These are phyloP conservation scores for Cenococcum geophilum DNA, from an alignment of 495 filamentous ascomycete genomes.

Conservation along the genomic window DNA sequence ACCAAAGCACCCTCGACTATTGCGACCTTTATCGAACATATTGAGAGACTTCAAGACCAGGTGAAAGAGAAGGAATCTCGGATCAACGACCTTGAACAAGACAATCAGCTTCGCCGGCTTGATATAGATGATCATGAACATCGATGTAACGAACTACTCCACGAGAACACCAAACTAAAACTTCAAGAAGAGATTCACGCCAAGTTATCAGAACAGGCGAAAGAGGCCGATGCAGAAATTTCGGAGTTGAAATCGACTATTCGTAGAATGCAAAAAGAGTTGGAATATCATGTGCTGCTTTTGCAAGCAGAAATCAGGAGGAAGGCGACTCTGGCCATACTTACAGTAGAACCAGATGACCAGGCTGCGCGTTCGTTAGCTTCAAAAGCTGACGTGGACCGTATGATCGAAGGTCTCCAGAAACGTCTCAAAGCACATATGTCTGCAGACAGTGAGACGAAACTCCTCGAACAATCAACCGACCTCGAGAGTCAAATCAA, in stretches of 20 bases:
- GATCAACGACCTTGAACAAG: conserved; percentile 9
- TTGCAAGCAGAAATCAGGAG: conserved; percentile 22
- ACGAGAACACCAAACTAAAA: background rate
- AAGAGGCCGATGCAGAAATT: conserved; percentile 19
- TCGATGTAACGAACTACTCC: background rate
- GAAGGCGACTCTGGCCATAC: conserved; percentile 15
- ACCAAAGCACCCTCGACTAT: background rate
- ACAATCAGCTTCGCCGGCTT: background rate
- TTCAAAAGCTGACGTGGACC: conserved; percentile 28
- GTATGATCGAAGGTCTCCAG: conserved; percentile 26
- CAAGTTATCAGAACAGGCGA: conserved; percentile 10
- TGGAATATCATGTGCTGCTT: conserved; percentile 26
- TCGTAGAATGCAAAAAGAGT: conserved; percentile 21
- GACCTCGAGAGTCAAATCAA: conserved; percentile 6
- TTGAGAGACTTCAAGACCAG: conserved; percentile 28
- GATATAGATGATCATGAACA: background rate
- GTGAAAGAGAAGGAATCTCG: conserved; percentile 22
- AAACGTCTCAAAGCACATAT: conserved; percentile 17
- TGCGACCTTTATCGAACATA: conserved; percentile 9
- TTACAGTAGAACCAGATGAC: conserved; percentile 8
- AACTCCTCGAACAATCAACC: background rate
- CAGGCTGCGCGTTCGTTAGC: conserved; percentile 20
- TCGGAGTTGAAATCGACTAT: conserved; percentile 22
- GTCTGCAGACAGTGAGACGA: background rate
- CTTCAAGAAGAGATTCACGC: background rate